These are phyloP conservation scores for Globisporangium abappressorium DNA, from an alignment of 352 stramenopile species.

Conservation along the genomic window DNA sequence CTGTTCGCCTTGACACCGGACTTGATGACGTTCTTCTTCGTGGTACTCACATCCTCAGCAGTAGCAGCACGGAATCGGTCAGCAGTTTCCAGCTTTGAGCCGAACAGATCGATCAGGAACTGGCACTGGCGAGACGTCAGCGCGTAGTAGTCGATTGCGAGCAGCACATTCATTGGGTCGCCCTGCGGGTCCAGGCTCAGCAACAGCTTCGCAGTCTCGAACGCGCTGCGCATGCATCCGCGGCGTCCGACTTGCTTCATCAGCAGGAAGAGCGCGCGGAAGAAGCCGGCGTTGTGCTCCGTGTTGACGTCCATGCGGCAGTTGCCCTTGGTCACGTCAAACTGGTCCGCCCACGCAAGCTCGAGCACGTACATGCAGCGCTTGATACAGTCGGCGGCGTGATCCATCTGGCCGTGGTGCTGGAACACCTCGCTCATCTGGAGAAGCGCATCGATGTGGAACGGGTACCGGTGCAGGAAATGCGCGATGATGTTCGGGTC, in stretches of 20 bases:
- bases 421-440: slow-evolving; percentile 88
- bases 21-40: slow-evolving; percentile 16
- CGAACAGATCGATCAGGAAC: slow-evolving; percentile 67
- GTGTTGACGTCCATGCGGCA: slow-evolving; percentile 80
- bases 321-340: slow-evolving; percentile 76
- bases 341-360: slow-evolving; percentile 80
- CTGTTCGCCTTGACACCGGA: slow-evolving; percentile 21
- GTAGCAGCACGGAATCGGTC: slow-evolving; percentile 35
- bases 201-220: slow-evolving; percentile 76
- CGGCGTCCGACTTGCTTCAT: slow-evolving; percentile 84
- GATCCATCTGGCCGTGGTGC: slow-evolving; percentile 86
- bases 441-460: slow-evolving; percentile 80
- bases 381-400: slow-evolving; percentile 82
- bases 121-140: slow-evolving; percentile 75
- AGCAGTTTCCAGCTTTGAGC: slow-evolving; percentile 55
- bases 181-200: slow-evolving; percentile 72
- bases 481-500: slow-evolving; percentile 80
- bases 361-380: slow-evolving; percentile 82
- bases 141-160: slow-evolving; percentile 84
- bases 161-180: slow-evolving; percentile 77
- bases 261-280: slow-evolving; percentile 70
- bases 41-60: slow-evolving; percentile 6
- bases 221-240: slow-evolving; percentile 82
- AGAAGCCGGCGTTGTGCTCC: slow-evolving; percentile 79
- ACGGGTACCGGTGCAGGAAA: slow-evolving; percentile 81